A percentile compares a stretch with the other conserved stretches of the same genome.
Evolutionary conservation across 768 basidiomycete species (phyloP).

Genomic region (Rhizopogon roseolus): DNA sequence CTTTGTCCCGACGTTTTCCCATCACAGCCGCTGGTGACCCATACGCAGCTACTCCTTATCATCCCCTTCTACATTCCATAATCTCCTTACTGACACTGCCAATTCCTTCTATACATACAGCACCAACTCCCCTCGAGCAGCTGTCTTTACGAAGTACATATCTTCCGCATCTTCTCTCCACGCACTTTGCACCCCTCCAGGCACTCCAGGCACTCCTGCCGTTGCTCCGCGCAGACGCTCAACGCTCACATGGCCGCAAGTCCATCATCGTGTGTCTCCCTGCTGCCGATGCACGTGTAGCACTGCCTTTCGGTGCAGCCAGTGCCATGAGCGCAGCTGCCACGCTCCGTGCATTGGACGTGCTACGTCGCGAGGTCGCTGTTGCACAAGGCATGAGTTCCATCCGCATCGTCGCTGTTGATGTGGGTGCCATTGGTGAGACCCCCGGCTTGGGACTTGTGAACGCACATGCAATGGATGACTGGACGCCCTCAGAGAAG

Average conservation of each 20-base stretch:
- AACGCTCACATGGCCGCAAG: constrained; percentile 36
- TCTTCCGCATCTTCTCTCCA: constrained; percentile 65
- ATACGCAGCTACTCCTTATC: constrained; percentile 56
- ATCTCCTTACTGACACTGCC: constrained; percentile 70
- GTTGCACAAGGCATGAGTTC: constrained; percentile 58
- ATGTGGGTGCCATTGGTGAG: constrained; percentile 57
- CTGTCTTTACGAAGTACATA: constrained; percentile 59
- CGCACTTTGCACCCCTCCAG: constrained; percentile 74
- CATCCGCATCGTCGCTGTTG: constrained; percentile 56
- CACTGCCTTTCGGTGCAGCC: constrained; percentile 60
- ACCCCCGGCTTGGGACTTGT: constrained; percentile 19
- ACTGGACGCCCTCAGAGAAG: constrained; percentile 74
- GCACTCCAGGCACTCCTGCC: constrained; percentile 75
- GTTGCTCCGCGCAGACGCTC: constrained; percentile 64
- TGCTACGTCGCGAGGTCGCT: constrained; percentile 71
- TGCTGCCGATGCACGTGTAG: constrained; percentile 65
- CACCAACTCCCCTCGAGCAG: constrained; percentile 64
- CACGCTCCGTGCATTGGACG: constrained; percentile 65
- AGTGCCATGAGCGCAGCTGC: constrained; percentile 75
- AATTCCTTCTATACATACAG: constrained; percentile 27
- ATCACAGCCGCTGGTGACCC: constrained; percentile 78
- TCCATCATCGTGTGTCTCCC: constrained; percentile 73
- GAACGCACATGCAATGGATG: constrained; percentile 49
- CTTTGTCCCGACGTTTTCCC: constrained; percentile 80
- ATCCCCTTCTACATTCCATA: constrained; percentile 72